Evolutionary conservation across 148 eudicot genomes (phyloP), one percentile per base, ranked within the genome.

Genomic region (Oxyria digyna): DNA sequence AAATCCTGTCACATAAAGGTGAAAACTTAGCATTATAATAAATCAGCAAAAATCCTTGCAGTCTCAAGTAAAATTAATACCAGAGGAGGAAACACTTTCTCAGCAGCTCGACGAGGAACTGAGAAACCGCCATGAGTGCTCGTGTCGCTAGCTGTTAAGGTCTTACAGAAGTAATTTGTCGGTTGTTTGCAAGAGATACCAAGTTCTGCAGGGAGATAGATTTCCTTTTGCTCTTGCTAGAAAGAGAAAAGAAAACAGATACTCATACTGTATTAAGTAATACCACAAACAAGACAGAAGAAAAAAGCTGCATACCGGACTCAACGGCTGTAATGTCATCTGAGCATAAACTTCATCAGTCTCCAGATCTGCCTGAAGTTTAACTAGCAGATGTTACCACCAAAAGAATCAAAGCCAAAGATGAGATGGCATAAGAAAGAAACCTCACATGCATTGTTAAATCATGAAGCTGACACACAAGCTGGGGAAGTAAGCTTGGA

Each of bases 111-210:
- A 12, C 92, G 92, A 71, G 89, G 92, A 42, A 87, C 92, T 71
- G 92, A 87, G 68, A 87, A 87, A 57, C 92, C 92, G 59, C 92
- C 92, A 76, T 87, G 92, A 40, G 92, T 87, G 32, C 92, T 87
- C 12, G 92, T 87, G 77, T 87, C 92, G 55, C 92, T 87, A 46
- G 92, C 92, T 17, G 92, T 87, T 64, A 87, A 83, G 37, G 84
- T 87, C 65, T 87, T 87, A 46, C 92, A 87, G 79, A 87, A 87
- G 74, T 85, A 87, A 67, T 87, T 85, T 23, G 89, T 87, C 62
- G 92, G 87, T 71, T 87, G 92, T 73, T 85, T 87, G 82, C 84
- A 81, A 11, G 84, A 78, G 21, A 76, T 68, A 63, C 92, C 89
- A 67, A 87, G 73, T 49, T 87, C 89, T 57, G 81, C 82, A 40